phyloP scores from a whole-genome alignment of 2,329 filamentous ascomycete species.

The Zarea fungicola region DNA sequence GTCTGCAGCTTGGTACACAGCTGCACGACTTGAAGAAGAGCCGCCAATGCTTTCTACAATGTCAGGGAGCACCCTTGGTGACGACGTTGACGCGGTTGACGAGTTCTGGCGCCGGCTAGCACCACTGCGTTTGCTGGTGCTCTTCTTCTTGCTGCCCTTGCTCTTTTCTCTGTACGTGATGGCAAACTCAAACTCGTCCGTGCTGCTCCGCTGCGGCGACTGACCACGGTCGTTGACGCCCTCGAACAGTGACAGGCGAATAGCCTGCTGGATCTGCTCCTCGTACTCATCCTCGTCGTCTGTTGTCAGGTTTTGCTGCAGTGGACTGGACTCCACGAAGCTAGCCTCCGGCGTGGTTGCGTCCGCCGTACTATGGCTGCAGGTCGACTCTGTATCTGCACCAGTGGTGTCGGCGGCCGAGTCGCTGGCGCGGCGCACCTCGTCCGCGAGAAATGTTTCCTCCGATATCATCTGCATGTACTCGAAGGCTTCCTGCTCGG shows the following conservation, averaged over 20 bases:
- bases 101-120: constrained; percentile 30
- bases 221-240: constrained; percentile 42
- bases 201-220: constrained; percentile 39
- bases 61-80: constrained; percentile 24
- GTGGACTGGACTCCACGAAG: constrained; percentile 36
- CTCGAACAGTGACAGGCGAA: constrained; percentile 56
- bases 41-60: constrained; percentile 26
- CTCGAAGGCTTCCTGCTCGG: constrained; percentile 58
- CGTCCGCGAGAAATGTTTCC: constrained; percentile 45
- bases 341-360: constrained; percentile 54
- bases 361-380: constrained; percentile 37
- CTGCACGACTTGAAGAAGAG: constrained; percentile 16
- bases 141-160: constrained; percentile 32
- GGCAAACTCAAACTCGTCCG: constrained; percentile 45
- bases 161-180: constrained; percentile 39
- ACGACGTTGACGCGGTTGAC: constrained; percentile 20
- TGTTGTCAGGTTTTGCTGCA: constrained; percentile 21
- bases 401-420: constrained; percentile 42
- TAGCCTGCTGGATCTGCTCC: constrained; percentile 56
- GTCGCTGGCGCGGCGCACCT: constrained; percentile 49
- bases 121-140: too few relatives aligned
- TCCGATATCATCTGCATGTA: constrained; percentile 64
- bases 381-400: constrained; percentile 38
- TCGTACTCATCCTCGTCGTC: constrained; percentile 51
- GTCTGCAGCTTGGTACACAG: constrained; percentile 1